Evolutionary conservation across 73 alveolate genomes (phyloP), one percentile per base, ranked within the genome.

Genomic region (Halteria grandinella): DNA sequence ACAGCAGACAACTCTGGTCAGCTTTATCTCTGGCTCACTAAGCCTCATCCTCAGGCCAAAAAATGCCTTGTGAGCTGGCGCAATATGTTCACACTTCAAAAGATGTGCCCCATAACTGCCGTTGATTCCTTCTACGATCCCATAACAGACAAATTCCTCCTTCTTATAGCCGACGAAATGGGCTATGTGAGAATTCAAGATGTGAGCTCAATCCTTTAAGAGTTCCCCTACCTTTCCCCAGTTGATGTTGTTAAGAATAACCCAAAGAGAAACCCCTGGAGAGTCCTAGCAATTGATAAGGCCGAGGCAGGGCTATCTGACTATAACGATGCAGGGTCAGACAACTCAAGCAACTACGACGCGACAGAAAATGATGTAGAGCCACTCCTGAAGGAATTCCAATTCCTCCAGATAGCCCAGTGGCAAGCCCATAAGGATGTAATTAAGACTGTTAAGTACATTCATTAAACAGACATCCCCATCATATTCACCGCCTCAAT

Each of bases 361-460:
- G 69, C 21, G 1, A 27, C 37, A 7, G 89, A 78, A 39, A 69
- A 69, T 28, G 90, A 78, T 17, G 74, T 81, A 0, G n/a, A 44
- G n/a, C 87, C 91, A 11, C 24, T 80, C 24, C 32, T 55, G 23
- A 83, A 86, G 49, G 91, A 80, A 59, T 63, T 78, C 1, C 34
- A 33, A 23, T 84, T 79, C 17, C 63, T 52, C 27, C 78, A 86
- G 51, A 53, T 45, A 0, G 76, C 63, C 6, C 78, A 86, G 39
- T 86, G 95, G 91, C 79, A 71, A 57, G 95, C 89, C 32, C 95
- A 86, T 43, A 80, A 86, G 53, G 95, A 86, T 29, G 75, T 87
- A 5, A 86, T 86, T 36, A 86, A 74, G 59, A 58, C 63, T 29
- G 52, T 86, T 17, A 59, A 54, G 18, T 71, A 54, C 60, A 79